A percentile compares a stretch with the other conserved stretches of the same genome.
Conservation (phyloP, 768 basidiomycete species). For the Saitozyma sp. region DNA sequence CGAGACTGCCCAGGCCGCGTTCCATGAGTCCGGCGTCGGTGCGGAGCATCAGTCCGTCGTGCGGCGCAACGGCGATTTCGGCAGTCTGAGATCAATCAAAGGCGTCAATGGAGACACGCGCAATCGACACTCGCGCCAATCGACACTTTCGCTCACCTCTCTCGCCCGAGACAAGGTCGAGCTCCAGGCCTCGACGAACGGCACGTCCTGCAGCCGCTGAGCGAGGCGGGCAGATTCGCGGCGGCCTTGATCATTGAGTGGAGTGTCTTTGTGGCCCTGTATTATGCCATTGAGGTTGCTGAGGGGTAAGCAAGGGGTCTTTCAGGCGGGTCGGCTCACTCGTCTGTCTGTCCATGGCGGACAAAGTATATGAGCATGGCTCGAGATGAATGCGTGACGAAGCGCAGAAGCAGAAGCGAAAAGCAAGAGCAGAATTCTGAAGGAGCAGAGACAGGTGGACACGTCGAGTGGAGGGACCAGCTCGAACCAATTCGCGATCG, state of each 20-base stretch:
- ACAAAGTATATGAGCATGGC: conserved; percentile 38
- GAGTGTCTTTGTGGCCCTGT: conserved; percentile 50
- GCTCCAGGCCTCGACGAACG: conserved; percentile 64
- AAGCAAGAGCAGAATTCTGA: background rate
- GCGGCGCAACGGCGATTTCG: conserved; percentile 21
- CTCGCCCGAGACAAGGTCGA: conserved; percentile 72
- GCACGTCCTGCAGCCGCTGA: conserved; percentile 53
- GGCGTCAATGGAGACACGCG: background rate
- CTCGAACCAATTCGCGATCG: no score
- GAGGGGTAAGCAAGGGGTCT: background rate
- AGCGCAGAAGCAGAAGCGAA: background rate
- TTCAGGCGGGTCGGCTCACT: conserved; percentile 18
- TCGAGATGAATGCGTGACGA: background rate
- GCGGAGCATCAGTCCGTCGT: conserved; percentile 16
- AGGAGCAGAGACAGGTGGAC: background rate
- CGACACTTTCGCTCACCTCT: conserved; percentile 56
- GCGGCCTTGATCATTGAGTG: conserved; percentile 44
- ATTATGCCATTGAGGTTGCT: conserved; percentile 45
- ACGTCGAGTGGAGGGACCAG: no score
- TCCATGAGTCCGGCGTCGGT: conserved; percentile 29
- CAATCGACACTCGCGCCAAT: background rate
- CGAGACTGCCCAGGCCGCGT: conserved; percentile 28
- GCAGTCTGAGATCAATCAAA: conserved; percentile 24
- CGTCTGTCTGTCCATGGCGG: conserved; percentile 44
- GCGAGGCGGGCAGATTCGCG: conserved; percentile 36